Percentiles rank a stretch among this genome's conserved stretches.
Evolutionary conservation across 192 early-diverging fungal genomes (phyloP).

Genomic region (Cladochytrium replicatum): DNA sequence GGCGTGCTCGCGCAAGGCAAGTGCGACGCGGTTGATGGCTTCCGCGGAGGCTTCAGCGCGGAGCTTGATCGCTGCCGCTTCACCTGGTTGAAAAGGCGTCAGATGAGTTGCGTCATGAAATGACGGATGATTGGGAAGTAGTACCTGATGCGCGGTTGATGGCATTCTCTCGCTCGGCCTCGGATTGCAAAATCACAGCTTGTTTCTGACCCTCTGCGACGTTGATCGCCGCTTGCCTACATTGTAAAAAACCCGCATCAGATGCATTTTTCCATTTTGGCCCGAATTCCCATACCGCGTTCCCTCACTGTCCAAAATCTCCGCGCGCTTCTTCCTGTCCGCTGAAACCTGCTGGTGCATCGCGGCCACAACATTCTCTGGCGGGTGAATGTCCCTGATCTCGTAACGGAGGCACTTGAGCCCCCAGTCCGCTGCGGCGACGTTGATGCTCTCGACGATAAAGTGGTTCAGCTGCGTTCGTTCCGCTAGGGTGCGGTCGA

Average conservation of each 20-base stretch:
- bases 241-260: background rate
- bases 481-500: slow-evolving; percentile 91
- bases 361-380: slow-evolving; percentile 82
- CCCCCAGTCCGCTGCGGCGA: slow-evolving; percentile 90
- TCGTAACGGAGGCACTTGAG: slow-evolving; percentile 93
- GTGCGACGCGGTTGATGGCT: slow-evolving; percentile 70
- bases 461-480: slow-evolving; percentile 84
- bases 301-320: slow-evolving; percentile 65
- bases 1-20: slow-evolving; percentile 53
- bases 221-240: slow-evolving; percentile 85
- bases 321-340: slow-evolving; percentile 90
- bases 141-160: background rate
- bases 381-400: slow-evolving; percentile 92
- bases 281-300: slow-evolving; percentile 28
- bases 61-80: slow-evolving; percentile 80
- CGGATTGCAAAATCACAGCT: slow-evolving; percentile 84
- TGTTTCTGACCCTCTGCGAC: slow-evolving; percentile 93
- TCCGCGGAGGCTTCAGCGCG: slow-evolving; percentile 71
- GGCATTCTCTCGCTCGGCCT: slow-evolving; percentile 47
- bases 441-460: slow-evolving; percentile 92
- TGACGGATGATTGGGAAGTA: background rate
- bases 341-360: slow-evolving; percentile 99
- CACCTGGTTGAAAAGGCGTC: slow-evolving; percentile 37
- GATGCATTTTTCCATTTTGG: too few species aligned
- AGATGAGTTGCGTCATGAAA: background rate